Evolutionary conservation across 1,284 basidiomycete species (phyloP), one percentile per base, ranked within the genome.

Genomic region (Ganoderma resinaceum): DNA sequence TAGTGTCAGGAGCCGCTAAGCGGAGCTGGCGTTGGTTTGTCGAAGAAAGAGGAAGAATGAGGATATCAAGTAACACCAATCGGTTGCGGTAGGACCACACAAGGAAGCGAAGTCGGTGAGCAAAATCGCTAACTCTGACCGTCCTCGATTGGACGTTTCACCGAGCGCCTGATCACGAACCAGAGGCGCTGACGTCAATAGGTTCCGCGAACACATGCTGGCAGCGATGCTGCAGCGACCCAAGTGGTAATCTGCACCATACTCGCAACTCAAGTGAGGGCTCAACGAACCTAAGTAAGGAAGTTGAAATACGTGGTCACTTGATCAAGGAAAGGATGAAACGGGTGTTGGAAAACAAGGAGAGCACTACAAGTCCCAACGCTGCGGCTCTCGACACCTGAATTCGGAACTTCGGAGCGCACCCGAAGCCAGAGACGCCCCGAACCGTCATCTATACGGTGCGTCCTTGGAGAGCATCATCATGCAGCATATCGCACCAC

Each of bases 171-270:
- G 46, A 49, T 14, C 23, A 26, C 23, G 23, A 23, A 26, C 46
- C 23, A 29, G 26, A 53, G 1, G 29, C 29, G 29, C 31, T 55
- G 29, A 55, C 52, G 52, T 55, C 52, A 55, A 49, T 49, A 49
- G 46, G 46, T 20, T 7, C 52, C 52, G 52, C 29, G 31, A 29
- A 55, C 52, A 29, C 29, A 31, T 55, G 52, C 52, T 55, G 29
- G 29, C 11, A n/a, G 55, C 55, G 55, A 37, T 23, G 55, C 20
- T 58, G 55, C 55, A 58, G 55, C 55, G 35, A 55, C 52, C 11
- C 26, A 46, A 23, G n/a, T 2, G 6, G 42, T 7, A 20, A 43
- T 49, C 9, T 7, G 46, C 0, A 49, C 23, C 3, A 8, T 46
- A 8, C 6, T 8, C 3, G 9, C 8, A 23, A 1, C 5, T 8